These are phyloP conservation scores for Thermothelomyces thermophilus DNA, from an alignment of 2,329 filamentous ascomycete species.

Conservation along the genomic window DNA sequence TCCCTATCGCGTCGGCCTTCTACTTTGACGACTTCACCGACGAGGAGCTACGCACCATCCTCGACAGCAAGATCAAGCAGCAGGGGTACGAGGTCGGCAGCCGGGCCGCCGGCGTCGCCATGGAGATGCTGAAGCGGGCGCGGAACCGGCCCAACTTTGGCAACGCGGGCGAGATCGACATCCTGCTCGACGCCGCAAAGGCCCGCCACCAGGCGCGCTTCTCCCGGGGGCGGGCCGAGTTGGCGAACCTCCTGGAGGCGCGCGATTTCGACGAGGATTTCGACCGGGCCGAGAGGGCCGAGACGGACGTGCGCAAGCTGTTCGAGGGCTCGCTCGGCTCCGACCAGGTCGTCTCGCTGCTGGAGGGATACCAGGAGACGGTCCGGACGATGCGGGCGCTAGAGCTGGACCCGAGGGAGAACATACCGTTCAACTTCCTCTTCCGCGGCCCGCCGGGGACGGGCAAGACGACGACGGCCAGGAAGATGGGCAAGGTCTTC, in stretches of 20 bases:
- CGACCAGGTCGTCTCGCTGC: constrained; percentile 44
- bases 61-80: constrained; percentile 56
- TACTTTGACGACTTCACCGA: constrained; percentile 62
- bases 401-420: constrained; percentile 48
- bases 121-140: constrained; percentile 54
- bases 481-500: constrained; percentile 68
- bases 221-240: constrained; percentile 19
- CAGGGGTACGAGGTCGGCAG: constrained; percentile 47
- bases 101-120: constrained; percentile 45
- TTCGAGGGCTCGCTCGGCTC: constrained; percentile 56
- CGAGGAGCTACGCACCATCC: constrained; percentile 49
- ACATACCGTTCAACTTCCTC: constrained; percentile 61
- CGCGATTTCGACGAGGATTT: constrained; percentile 55
- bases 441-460: constrained; percentile 64
- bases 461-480: constrained; percentile 65
- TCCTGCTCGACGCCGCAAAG: constrained; percentile 55
- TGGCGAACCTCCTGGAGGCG: constrained; percentile 28
- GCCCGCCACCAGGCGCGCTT: constrained; percentile 29
- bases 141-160: constrained; percentile 62
- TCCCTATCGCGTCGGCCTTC: constrained; percentile 58
- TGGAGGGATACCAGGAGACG: constrained; percentile 49
- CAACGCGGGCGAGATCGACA: constrained; percentile 70
- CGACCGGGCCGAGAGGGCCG: constrained; percentile 42
- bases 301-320: constrained; percentile 44
- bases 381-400: constrained; percentile 45